Evolutionary conservation across 257 asterid species (phyloP).

Genomic region (Capsicum rhomboideum): DNA sequence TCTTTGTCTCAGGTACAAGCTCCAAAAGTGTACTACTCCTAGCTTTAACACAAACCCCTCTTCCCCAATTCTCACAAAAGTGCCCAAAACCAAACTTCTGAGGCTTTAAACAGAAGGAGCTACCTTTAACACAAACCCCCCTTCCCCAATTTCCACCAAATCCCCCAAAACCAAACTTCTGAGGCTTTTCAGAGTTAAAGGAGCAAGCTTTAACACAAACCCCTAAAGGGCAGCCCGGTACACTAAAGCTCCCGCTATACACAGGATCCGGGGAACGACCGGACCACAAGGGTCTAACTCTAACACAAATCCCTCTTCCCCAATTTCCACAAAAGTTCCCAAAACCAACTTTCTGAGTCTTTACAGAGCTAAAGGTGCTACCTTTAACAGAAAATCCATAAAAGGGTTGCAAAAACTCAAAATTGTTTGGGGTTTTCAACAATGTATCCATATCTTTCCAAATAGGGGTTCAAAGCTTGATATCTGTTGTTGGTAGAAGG

Average conservation of each 20-base stretch:
- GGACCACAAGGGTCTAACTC: constrained; percentile 2
- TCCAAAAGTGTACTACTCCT: constrained; percentile 65
- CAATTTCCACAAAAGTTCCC: constrained; percentile 31
- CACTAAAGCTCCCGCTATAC: no score
- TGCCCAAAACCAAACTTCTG: constrained; percentile 38
- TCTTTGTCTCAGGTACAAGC: constrained; percentile 88
- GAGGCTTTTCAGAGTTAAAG: no score
- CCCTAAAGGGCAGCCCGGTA: no score
- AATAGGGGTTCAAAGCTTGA: no score
- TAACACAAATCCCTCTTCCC: constrained; percentile 23
- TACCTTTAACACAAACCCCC: no score
- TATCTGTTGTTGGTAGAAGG: no score
- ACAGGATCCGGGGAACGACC: no score
- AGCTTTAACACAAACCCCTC: constrained; percentile 34
- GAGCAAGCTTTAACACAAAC: no score
- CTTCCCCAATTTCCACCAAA: not conserved
- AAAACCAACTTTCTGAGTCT: constrained; percentile 38
- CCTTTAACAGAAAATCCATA: constrained; percentile 49
- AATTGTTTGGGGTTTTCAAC: constrained; percentile 67
- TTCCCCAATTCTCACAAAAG: constrained; percentile 23
- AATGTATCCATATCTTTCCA: constrained; percentile 56
- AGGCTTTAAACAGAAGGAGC: constrained; percentile 5
- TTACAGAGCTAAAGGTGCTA: constrained; percentile 36
- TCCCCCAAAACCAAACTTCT: no score
- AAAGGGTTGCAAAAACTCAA: constrained; percentile 59